phyloP scores from a whole-genome alignment of 257 asterid species.

The Petunia axillaris region DNA sequence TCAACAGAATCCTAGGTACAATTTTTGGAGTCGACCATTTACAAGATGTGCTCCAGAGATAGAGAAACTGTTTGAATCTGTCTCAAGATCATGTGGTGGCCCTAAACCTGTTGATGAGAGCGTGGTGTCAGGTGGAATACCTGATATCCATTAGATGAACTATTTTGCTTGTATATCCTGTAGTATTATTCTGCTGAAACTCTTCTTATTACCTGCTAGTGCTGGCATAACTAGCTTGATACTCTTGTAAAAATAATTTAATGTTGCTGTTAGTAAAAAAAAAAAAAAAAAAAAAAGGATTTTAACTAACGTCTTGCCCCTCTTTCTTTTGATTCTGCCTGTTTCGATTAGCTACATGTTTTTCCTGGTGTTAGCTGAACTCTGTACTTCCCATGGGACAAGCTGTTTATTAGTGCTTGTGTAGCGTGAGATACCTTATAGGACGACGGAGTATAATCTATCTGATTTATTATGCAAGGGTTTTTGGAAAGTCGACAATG shows the following conservation, averaged over 20 bases:
- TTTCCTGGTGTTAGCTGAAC: no score
- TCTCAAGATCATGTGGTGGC: conserved; percentile 93
- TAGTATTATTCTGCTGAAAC: conserved; percentile 16
- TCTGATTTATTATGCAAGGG: no score
- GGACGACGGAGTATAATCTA: no score
- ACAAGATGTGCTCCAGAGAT: conserved; percentile 96
- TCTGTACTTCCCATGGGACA: no score
- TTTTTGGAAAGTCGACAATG: no score
- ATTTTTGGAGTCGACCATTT: conserved; percentile 89
- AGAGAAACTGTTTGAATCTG: conserved; percentile 88
- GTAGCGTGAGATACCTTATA: no score
- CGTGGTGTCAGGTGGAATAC: conserved; percentile 68
- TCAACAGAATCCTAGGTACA: conserved; percentile 81
- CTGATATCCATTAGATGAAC: conserved; percentile 44
- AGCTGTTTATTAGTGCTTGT: no score
- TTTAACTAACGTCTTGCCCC: neutral
- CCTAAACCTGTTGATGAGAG: conserved; percentile 83
- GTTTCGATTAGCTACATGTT: neutral
- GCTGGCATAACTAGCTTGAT: neutral
- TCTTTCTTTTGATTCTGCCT: neutral
- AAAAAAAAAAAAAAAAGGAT: neutral
- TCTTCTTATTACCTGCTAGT: neutral
- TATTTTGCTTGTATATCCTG: neutral
- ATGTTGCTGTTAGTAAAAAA: neutral
- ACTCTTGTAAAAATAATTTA: neutral